Percentiles rank a stretch among this genome's conserved stretches.
These are phyloP conservation scores for Phialemoniopsis sp. DNA, from an alignment of 2,329 filamentous ascomycete genomes.

Conservation along the genomic window DNA sequence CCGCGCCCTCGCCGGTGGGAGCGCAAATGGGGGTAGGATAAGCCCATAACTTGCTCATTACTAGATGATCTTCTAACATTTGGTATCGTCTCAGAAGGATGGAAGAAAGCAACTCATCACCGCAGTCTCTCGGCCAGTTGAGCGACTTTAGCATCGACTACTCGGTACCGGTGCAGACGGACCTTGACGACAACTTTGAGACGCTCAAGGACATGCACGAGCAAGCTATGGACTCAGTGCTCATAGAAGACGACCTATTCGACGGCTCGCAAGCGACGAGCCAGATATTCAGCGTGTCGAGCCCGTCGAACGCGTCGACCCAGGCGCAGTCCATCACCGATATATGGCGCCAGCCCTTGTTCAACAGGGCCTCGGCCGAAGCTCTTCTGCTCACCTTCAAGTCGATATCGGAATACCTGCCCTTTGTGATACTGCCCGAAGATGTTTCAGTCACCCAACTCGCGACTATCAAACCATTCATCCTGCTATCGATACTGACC, in stretches of 20 bases:
- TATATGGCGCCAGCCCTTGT: constrained; percentile 40
- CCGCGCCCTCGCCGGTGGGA: constrained; percentile 6
- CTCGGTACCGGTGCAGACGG: constrained; percentile 33
- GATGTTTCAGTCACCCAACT: constrained; percentile 37
- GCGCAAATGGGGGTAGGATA: constrained; percentile 1
- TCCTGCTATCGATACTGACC: constrained; percentile 51
- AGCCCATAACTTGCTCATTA: no score
- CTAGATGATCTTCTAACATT: no score
- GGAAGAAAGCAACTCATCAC: not conserved
- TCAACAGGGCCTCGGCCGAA: constrained; percentile 49
- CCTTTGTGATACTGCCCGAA: constrained; percentile 33
- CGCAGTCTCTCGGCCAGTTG: constrained; percentile 30
- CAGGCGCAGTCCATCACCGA: constrained; percentile 4
- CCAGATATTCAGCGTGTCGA: not conserved
- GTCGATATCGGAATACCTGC: constrained; percentile 30
- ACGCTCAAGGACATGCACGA: constrained; percentile 37
- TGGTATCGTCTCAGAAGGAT: no score
- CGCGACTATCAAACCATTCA: constrained; percentile 42
- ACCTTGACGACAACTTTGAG: constrained; percentile 34
- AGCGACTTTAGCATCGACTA: constrained; percentile 53
- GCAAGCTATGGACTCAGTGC: constrained; percentile 15
- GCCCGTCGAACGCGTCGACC: constrained; percentile 3
- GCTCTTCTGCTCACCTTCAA: constrained; percentile 37
- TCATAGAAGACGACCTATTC: constrained; percentile 7
- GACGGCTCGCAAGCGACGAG: constrained; percentile 9